Percentiles rank a stretch among this genome's conserved stretches.
Conservation (phyloP, 202 grass and related monocot genomes). For the Setaria italica region DNA sequence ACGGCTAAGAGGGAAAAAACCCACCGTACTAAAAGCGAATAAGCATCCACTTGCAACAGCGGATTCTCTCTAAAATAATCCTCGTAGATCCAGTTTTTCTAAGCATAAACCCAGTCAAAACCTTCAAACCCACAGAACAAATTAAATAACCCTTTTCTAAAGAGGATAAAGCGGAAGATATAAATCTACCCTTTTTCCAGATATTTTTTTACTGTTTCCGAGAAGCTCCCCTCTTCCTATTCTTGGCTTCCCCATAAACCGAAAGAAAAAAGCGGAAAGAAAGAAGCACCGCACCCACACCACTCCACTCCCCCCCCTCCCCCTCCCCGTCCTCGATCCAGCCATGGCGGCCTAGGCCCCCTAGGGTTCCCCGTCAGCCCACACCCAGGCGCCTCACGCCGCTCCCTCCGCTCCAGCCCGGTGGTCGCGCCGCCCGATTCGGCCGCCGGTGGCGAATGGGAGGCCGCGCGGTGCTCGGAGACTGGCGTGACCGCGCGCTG, state of each 20-base stretch:
- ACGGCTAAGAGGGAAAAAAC: no score
- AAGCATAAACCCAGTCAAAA: conserved; percentile 6
- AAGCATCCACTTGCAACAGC: neutral
- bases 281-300: conserved; percentile 39
- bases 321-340: conserved; percentile 48
- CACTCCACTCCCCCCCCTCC: conserved; percentile 17
- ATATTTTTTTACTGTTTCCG: conserved; percentile 25
- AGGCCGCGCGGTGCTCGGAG: conserved; percentile 17
- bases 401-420: conserved; percentile 2
- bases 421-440: conserved; percentile 39
- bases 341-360: conserved; percentile 49
- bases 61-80: neutral
- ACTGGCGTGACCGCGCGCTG: conserved; percentile 14
- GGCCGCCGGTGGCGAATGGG: conserved; percentile 45
- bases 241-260: conserved; percentile 25
- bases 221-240: neutral
- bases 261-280: neutral
- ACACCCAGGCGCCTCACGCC: neutral
- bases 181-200: neutral
- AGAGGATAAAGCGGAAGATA: neutral
- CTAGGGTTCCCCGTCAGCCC: conserved; percentile 46
- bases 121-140: neutral
- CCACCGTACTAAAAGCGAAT: neutral
- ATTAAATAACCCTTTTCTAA: neutral
- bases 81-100: neutral